Percentiles rank a stretch among this genome's conserved stretches.
Evolutionary conservation across 495 filamentous ascomycete species (phyloP).

Genomic region (Sordaria brevicollis): DNA sequence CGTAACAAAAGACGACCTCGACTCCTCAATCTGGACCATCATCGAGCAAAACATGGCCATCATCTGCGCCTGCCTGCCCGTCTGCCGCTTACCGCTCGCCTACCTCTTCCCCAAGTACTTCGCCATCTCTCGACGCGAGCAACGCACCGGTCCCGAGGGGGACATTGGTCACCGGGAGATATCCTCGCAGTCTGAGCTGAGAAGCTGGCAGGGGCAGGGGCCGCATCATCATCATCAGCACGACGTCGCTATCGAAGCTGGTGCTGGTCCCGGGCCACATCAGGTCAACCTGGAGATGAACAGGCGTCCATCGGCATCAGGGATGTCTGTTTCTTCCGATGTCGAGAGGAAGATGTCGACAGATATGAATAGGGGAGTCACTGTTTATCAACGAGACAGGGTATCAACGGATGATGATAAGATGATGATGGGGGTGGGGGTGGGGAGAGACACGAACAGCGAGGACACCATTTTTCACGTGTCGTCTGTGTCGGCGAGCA

Average conservation of each 20-base stretch:
- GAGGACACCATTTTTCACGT: slow-evolving; percentile 29
- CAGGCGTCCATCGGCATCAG: neutral
- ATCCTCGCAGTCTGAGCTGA: neutral
- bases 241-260: neutral
- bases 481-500: slow-evolving; percentile 6
- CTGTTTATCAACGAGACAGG: neutral
- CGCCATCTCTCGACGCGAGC: slow-evolving; percentile 4
- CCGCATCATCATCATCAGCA: neutral
- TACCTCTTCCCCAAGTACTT: slow-evolving; percentile 13
- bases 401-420: neutral
- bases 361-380: neutral
- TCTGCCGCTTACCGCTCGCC: slow-evolving; percentile 22
- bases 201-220: neutral
- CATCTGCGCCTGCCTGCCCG: slow-evolving; percentile 38
- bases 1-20: slow-evolving; percentile 15
- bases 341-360: neutral
- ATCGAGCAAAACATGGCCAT: slow-evolving; percentile 36
- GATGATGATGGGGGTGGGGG: neutral
- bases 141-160: neutral
- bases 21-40: slow-evolving; percentile 35
- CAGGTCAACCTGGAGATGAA: slow-evolving; percentile 33
- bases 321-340: neutral
- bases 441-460: slow-evolving; percentile 37
- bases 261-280: slow-evolving; percentile 2
- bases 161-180: neutral